Base-by-base conservation (phyloP, 306 rosid species). In the Castanopsis chinensis region DNA sequence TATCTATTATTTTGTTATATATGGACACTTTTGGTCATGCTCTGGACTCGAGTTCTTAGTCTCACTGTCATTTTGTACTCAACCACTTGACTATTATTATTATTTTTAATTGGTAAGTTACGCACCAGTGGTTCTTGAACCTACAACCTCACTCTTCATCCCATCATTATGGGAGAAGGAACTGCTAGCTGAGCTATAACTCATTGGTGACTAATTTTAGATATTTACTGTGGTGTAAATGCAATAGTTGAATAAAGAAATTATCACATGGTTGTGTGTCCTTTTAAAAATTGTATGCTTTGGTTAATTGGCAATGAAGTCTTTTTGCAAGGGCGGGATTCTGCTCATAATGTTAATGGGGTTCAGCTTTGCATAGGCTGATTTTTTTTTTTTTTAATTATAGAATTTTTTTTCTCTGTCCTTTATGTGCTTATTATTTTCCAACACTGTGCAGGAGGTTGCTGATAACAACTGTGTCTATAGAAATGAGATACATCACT, bases 401-500 rank as follows among this genome's bases (percentile, higher is more conserved):
- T 17, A 3, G 37, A n/a, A 21, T 78, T 15, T 15, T 5, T 37
- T 45, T 70, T 3, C 19, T 21, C 0, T 3, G 52, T 12, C 27
- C 1, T 77, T 70, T 21, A 15, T 75, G 19, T n/a, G 15, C 33
- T 55, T 25, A 49, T 74, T 68, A 5, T 28, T 5, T 32, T 67
- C 71, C 15, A 9, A 21, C 27, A 28, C 49, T 78, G 67, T 89
- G 71, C 94, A 96, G 99, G 99, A 91, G 87, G 85, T 85, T 84
- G 98, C 99, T 72, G 97, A 93, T 63, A 93, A 88, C 88, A 90
- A 83, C 85, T 90, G 98, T 76, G 98, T 96, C 77, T 95, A 91
- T 69, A 90, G 98, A 77, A 93, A 91, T 81, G 98, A 93, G 87
- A 89, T 96, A 73, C 98, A 96, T 76, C 99, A 96, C 49, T 81